These are phyloP conservation scores for Erodium maritimum DNA, from an alignment of 345 rosid genomes.

Conservation along the genomic window DNA sequence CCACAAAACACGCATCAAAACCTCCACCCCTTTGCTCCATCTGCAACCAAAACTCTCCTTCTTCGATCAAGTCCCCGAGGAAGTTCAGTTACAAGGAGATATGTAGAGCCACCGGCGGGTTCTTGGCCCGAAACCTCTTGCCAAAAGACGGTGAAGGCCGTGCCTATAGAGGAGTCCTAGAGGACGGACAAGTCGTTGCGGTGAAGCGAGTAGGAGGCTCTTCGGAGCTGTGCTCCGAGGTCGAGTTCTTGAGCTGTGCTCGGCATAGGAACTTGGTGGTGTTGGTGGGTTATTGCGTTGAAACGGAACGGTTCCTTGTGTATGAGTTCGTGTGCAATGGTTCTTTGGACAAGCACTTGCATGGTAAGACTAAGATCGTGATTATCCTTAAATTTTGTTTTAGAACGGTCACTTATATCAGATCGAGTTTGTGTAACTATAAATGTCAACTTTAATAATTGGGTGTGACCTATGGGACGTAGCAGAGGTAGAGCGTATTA, in stretches of 20 bases:
- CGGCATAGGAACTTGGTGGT: slow-evolving; percentile 58
- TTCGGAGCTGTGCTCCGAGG: slow-evolving; percentile 48
- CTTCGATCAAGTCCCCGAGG: slow-evolving; percentile 38
- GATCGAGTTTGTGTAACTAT: too few relatives aligned
- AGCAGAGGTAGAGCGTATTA: too few relatives aligned
- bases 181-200: slow-evolving; percentile 46
- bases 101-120: slow-evolving; percentile 37
- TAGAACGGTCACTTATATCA: too few relatives aligned
- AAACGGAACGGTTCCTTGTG: slow-evolving; percentile 44
- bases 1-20: slow-evolving; percentile 27
- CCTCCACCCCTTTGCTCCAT: slow-evolving; percentile 56
- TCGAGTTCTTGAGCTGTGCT: slow-evolving; percentile 54
- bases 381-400: background rate
- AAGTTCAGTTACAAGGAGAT: slow-evolving; percentile 35
- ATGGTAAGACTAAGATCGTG: slow-evolving; percentile 22
- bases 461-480: too few relatives aligned
- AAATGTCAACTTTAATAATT: too few relatives aligned
- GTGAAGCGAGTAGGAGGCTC: slow-evolving; percentile 54
- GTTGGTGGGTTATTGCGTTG: slow-evolving; percentile 54
- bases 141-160: slow-evolving; percentile 51
- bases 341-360: slow-evolving; percentile 52
- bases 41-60: slow-evolving; percentile 40
- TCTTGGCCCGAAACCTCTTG: slow-evolving; percentile 32
- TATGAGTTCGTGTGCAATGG: slow-evolving; percentile 58
- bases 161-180: slow-evolving; percentile 39